These are phyloP conservation scores for Entonaema liquescens DNA, from an alignment of 495 filamentous ascomycete species.

Conservation along the genomic window DNA sequence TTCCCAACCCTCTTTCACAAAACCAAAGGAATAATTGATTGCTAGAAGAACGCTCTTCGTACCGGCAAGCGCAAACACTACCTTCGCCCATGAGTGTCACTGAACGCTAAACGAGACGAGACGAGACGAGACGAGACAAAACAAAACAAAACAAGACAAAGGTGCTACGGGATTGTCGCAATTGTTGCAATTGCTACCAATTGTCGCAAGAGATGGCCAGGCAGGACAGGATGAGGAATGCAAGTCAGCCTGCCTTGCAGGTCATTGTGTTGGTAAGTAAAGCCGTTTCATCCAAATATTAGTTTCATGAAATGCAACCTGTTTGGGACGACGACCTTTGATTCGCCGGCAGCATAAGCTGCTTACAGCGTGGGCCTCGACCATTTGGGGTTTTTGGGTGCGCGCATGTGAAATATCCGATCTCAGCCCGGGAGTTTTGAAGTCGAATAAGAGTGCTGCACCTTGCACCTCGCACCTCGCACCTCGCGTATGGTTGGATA, in stretches of 20 bases:
- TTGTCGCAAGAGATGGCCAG: constrained; percentile 33
- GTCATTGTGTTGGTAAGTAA: constrained; percentile 81
- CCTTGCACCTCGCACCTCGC: no score
- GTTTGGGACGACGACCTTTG: constrained; percentile 23
- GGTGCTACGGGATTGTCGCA: not conserved
- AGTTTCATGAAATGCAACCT: constrained; percentile 24
- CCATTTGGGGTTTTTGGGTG: constrained; percentile 1
- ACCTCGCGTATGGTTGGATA: not conserved
- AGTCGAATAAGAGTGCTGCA: not conserved
- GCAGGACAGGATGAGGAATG: constrained; percentile 25
- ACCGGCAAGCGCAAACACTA: no score
- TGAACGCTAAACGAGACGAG: no score
- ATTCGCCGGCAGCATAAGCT: constrained; percentile 23
- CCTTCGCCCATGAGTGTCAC: not conserved
- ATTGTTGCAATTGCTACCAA: constrained; percentile 9
- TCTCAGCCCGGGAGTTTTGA: constrained; percentile 6
- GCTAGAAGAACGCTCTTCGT: not conserved
- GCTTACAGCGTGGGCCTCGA: constrained; percentile 9
- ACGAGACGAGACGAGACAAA: not conserved
- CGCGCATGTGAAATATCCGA: constrained; percentile 27
- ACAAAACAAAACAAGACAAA: not conserved
- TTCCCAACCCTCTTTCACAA: not conserved
- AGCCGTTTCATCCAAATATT: constrained; percentile 29
- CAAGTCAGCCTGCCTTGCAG: constrained; percentile 67
- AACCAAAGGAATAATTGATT: constrained; percentile 25